These are phyloP conservation scores for Rhexocercosporidium sp. DNA, from an alignment of 2,329 filamentous ascomycete species.

Conservation along the genomic window DNA sequence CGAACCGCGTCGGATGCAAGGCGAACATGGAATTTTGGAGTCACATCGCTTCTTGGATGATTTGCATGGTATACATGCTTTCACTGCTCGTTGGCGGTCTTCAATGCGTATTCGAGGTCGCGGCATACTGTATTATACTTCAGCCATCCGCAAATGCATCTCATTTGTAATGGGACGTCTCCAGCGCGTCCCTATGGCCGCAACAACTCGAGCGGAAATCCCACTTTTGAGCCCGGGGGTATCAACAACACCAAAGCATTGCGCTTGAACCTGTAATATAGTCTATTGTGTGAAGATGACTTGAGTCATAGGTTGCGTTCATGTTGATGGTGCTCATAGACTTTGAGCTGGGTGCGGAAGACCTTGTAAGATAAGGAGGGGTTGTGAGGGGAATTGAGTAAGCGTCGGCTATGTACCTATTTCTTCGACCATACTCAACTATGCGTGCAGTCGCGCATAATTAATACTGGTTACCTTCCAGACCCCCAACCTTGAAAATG, in stretches of 20 bases:
- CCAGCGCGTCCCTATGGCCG: not conserved
- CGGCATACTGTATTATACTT: not conserved
- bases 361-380: not conserved
- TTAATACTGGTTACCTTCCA: not conserved
- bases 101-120: conserved; percentile 6
- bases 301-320: not conserved
- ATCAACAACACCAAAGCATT: not conserved
- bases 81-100: conserved; percentile 12
- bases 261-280: no score
- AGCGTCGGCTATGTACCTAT: conserved; percentile 1
- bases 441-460: not conserved
- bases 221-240: not conserved
- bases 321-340: no score
- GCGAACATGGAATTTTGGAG: not conserved
- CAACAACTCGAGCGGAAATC: not conserved
- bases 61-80: conserved; percentile 14
- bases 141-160: not conserved
- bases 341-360: not conserved
- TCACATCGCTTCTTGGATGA: conserved; percentile 9
- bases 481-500: not conserved
- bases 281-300: not conserved
- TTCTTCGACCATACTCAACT: not conserved
- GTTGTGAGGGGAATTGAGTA: not conserved
- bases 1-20: not conserved
- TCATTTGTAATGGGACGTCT: not conserved